These are phyloP conservation scores for Malus fusca DNA, from an alignment of 306 rosid species.

Conservation along the genomic window DNA sequence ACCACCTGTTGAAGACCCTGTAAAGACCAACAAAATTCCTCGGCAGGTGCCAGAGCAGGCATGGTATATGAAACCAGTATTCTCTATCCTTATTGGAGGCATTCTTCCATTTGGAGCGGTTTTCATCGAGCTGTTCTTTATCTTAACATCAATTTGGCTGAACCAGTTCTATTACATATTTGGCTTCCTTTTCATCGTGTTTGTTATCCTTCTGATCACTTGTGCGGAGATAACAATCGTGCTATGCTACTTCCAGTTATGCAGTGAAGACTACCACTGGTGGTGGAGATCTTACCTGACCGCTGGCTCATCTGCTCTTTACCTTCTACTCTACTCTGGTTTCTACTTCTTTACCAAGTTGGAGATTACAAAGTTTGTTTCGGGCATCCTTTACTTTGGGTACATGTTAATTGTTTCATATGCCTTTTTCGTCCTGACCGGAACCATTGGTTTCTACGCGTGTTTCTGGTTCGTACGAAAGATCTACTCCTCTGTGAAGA, in stretches of 20 bases:
- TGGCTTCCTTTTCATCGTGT: conserved; percentile 94
- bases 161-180: conserved; percentile 98
- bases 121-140: conserved; percentile 95
- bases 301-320: conserved; percentile 92
- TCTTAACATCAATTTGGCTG: conserved; percentile 96
- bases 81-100: conserved; percentile 95
- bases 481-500: conserved; percentile 96
- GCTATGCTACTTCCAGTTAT: conserved; percentile 97
- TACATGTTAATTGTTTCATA: conserved; percentile 84
- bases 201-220: conserved; percentile 77
- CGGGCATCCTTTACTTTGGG: conserved; percentile 90
- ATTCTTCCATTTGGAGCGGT: conserved; percentile 99
- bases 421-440: conserved; percentile 88
- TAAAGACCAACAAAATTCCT: conserved; percentile 95
- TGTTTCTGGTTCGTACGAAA: conserved; percentile 96
- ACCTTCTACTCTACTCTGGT: conserved; percentile 88
- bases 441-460: conserved; percentile 95
- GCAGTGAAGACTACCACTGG: conserved; percentile 99
- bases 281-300: conserved; percentile 99
- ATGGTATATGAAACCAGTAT: conserved; percentile 95
- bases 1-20: conserved; percentile 91
- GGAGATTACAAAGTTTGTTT: conserved; percentile 86
- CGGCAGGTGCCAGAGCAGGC: conserved; percentile 97
- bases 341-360: conserved; percentile 95
- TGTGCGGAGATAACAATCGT: conserved; percentile 96